Evolutionary conservation across 2,329 filamentous ascomycete genomes (phyloP).

Genomic region (Botrytis hyacinthi): DNA sequence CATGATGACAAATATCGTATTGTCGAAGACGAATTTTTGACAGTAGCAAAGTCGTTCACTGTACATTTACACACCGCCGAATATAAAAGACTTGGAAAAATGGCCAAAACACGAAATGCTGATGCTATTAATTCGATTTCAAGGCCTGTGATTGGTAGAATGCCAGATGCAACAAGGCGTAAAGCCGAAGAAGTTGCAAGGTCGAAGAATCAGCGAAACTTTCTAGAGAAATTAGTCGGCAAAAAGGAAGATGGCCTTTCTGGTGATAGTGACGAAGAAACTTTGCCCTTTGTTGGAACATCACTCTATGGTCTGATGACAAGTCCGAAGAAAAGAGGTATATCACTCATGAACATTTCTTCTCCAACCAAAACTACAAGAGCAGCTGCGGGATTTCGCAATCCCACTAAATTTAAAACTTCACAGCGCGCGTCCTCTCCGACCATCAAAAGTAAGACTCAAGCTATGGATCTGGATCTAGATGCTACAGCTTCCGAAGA

Average conservation of each 20-base stretch:
- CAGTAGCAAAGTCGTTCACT: slow-evolving; percentile 67
- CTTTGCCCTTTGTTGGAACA: slow-evolving; percentile 41
- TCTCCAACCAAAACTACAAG: slow-evolving; percentile 30
- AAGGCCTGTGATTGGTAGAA: slow-evolving; percentile 40
- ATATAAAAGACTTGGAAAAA: slow-evolving; percentile 64
- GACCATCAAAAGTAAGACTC: neutral
- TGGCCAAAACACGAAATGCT: slow-evolving; percentile 54
- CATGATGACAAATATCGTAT: slow-evolving; percentile 75
- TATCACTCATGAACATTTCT: slow-evolving; percentile 35
- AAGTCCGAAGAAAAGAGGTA: slow-evolving; percentile 39
- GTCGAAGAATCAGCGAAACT: slow-evolving; percentile 41
- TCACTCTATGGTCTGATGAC: slow-evolving; percentile 47
- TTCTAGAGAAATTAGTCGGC: slow-evolving; percentile 30
- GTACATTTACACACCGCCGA: slow-evolving; percentile 74
- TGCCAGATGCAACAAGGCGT: slow-evolving; percentile 35
- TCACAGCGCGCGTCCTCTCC: neutral
- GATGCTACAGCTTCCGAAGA: slow-evolving; percentile 19
- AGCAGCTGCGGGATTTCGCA: slow-evolving; percentile 38
- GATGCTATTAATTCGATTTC: slow-evolving; percentile 44
- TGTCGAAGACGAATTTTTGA: slow-evolving; percentile 78
- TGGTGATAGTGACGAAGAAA: slow-evolving; percentile 36
- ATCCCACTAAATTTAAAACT: slow-evolving; percentile 15
- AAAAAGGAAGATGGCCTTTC: slow-evolving; percentile 30
- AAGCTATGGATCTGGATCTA: slow-evolving; percentile 7
- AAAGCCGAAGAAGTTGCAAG: slow-evolving; percentile 40